Base-by-base conservation (phyloP, 2,329 filamentous ascomycete genomes). In the Bertia moriformis region DNA sequence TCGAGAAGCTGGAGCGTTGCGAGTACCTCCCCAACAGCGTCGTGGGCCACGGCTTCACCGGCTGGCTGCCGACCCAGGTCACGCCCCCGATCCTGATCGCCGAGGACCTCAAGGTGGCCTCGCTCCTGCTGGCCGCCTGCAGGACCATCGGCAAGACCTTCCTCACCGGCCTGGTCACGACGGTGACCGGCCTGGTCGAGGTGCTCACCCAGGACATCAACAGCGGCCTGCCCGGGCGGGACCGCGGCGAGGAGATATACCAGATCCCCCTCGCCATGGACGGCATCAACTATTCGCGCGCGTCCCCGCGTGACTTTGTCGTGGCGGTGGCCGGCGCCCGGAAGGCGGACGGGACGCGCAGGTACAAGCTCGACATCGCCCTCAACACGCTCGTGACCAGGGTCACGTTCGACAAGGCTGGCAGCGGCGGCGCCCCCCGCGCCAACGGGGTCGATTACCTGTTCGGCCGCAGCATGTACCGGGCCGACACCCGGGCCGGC, bases 1-100 rank as follows among this genome's bases (percentile, higher is more conserved):
- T 66, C 35, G 41, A 52, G 39, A 52, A 53, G 19, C 44, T 68
- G 4, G 65, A 69, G 47, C 54, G 56, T 20, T 61, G 62, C 45
- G 54, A 59, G 39, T 64, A 66, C 40, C 47, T 63, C 0, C 51
- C 59, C 0, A 48, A 49, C 13, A 55, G 53, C 5, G 55, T 56
- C 2, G 30, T 55, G 1, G 62, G 61, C 0, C 63, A 66, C 37
- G 63, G 63, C 3, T 65, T 58, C 41, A 45, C 53, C 19, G 63
- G 62, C 10, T 64, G 54, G 50, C 48, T 66, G 4, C 39, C 38
- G 29, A 30, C 43, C 4, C 13, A 46, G 14, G 17, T 40, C 27
- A 46, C 47, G 18, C 39, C 38, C 4, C 47, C 46, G 36, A 32
- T 48, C 15, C 38, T 45, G 35, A 45, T 40, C 50, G 49, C 42